Conservation (phyloP, 2,329 filamentous ascomycete genomes). For the Fusarium pininemorale region DNA sequence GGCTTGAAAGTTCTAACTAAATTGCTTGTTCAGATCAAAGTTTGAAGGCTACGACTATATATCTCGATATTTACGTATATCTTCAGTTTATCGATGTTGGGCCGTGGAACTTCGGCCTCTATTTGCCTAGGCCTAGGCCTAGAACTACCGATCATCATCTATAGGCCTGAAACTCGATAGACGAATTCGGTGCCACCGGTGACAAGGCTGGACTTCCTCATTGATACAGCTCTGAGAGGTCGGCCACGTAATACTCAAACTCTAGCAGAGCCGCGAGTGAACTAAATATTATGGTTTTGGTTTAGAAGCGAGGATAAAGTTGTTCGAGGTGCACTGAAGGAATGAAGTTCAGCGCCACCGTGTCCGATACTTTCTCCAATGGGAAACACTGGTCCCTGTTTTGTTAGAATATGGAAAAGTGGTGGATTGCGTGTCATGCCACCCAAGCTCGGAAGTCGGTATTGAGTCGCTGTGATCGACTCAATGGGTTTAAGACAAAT, state of each 20-base stretch:
- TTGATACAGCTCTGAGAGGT: background rate
- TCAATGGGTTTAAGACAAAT: conserved; percentile 15
- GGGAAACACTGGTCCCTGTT: background rate
- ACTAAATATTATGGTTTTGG: conserved; percentile 2
- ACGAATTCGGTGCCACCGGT: conserved; percentile 27
- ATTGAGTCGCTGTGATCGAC: conserved; percentile 8
- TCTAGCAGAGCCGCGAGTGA: background rate
- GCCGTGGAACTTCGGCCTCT: background rate
- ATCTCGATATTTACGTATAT: background rate
- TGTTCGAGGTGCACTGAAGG: conserved; percentile 9
- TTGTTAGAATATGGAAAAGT: background rate
- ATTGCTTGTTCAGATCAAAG: conserved; percentile 15
- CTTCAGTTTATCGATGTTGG: background rate
- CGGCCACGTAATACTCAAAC: conserved; percentile 12
- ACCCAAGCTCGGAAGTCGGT: background rate
- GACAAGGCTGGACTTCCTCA: conserved; percentile 15
- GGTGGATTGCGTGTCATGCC: conserved; percentile 18
- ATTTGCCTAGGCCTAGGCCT: background rate
- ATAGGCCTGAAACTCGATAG: conserved; percentile 17
- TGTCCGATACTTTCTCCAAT: background rate
- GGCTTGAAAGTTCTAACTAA: background rate
- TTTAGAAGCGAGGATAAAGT: conserved; percentile 5
- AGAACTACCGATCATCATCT: conserved; percentile 14
- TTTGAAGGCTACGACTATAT: background rate
- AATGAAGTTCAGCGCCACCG: conserved; percentile 27